Percentiles rank a stretch among this genome's conserved stretches.
Conservation (phyloP, 148 eudicot species). For the Amaranthus cruentus region DNA sequence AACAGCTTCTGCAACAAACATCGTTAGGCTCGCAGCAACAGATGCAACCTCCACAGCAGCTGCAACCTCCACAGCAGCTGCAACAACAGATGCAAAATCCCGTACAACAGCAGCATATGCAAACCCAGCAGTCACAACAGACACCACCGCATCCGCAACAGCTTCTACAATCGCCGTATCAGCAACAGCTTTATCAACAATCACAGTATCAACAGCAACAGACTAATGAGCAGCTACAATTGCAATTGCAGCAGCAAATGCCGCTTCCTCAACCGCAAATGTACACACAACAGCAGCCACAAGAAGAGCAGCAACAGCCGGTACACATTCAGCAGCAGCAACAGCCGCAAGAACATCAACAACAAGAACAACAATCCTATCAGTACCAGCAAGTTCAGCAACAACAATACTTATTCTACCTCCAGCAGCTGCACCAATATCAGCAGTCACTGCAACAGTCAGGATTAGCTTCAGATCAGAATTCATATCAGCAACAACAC, state of each 20-base stretch:
- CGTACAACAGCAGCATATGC: conserved; percentile 9
- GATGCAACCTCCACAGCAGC: neutral
- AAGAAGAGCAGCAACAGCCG: neutral
- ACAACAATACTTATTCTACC: conserved; percentile 35
- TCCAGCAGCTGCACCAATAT: conserved; percentile 39
- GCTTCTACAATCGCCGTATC: conserved; percentile 8
- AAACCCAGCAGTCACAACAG: conserved; percentile 29
- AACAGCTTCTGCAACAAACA: conserved; percentile 41
- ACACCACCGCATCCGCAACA: conserved; percentile 26
- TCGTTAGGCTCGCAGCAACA: conserved; percentile 32
- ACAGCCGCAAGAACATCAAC: conserved; percentile 25
- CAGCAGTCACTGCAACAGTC: conserved; percentile 28
- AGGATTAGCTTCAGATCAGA: conserved; percentile 23
- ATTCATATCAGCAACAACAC: conserved; percentile 15
- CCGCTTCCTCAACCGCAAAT: conserved; percentile 25
- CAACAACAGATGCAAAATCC: conserved; percentile 29
- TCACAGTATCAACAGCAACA: conserved; percentile 24
- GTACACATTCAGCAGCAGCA: conserved; percentile 6
- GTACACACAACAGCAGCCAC: conserved; percentile 10
- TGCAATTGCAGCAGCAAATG: conserved; percentile 20
- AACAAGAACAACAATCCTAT: conserved; percentile 32
- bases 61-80: conserved; percentile 20
- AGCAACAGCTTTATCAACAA: conserved; percentile 20
- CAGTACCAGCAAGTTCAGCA: conserved; percentile 36
- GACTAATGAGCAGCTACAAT: conserved; percentile 16